Evolutionary conservation across 768 basidiomycete genomes (phyloP), one percentile per base, ranked within the genome.

Genomic region (Trametes cingulata): DNA sequence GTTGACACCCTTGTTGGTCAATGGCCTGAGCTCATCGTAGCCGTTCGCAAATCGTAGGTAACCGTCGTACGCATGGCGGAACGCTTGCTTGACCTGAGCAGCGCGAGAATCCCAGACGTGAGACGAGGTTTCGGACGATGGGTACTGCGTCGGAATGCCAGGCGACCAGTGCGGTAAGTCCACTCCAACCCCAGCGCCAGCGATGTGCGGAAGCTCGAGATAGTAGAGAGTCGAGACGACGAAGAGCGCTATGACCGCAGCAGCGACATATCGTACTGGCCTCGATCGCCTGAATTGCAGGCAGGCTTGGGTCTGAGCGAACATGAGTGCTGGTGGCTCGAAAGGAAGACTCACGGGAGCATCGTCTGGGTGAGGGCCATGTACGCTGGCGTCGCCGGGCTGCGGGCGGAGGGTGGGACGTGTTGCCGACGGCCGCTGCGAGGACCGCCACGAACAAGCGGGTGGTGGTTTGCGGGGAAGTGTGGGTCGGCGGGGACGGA

Each of bases 1-100:
- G 71, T 86, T 74, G 20, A 76, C 71, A 37, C 70, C 71, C 7
- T 61, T 65, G 46, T 80, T 80, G 1, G 82, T 75, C 19, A 87
- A 7, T 0, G 90, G 87, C 15, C 64, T 67, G 8, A 91, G 71
- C 67, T 91, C 88, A 51, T 91, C 90, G 43, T 79, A 76, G 8
- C 86, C 84, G 0, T 78, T 78, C 1, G 89, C 88, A 63, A 83
- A 78, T 17, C 68, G 68, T 65, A 86, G 81, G 66, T 91, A 91
- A 9, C 83, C 85, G 25, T 75, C 74, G 65, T 91, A 91, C 0
- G 88, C 88, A 70, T 89, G 86, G 52, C 78, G 51, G 70, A 88
- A 90, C 0, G 88, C 86, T 10, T 74, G 56, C 68, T 81, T 86
- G 27, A 91, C 88, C 53, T 79, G 74, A 6, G 73, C 71, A 0